Evolutionary conservation across 2,329 filamentous ascomycete species (phyloP), one percentile per base, ranked within the genome.

Genomic region (Anisogramma anomala): DNA sequence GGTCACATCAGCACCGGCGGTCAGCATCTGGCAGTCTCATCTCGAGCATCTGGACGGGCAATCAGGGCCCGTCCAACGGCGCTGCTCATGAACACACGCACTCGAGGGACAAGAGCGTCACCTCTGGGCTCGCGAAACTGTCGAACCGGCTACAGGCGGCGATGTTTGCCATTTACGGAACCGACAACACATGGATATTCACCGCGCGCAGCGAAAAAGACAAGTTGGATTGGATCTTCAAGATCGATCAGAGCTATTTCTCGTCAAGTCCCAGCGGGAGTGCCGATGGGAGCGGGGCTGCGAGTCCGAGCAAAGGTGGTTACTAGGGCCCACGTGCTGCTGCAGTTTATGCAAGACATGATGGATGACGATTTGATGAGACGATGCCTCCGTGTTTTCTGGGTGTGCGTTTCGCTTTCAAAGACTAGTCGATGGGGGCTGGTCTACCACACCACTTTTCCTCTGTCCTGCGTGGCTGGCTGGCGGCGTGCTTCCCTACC

Each of bases 201-300:
- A 85, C 87, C 11, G 84, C 87, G 18, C 73, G 87, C 44, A 89
- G 79, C 53, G 89, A 95, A 65, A 74, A 80, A 36, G 88, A 95
- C 60, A 94, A 95, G 68, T 81, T 88, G 52, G 91, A 96, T 59
- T 98, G 91, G 91, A 94, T 98, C 52, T 74, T 93, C 60, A 82
- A 83, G 55, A 86, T 98, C 52, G 91, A 98, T 61, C 83, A 94
- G 67, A 84, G 81, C 38, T 77, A 72, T 50, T 60, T 72, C 52
- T 66, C 69, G 26, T 66, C 61, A 9, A 65, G 60, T 41, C 64
- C 64, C 32, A 71, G 67, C 47, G 52, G 49, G 31, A 47, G 45
- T 10, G 37, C 33, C 2, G 59, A 52, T 30, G 56, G 55, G 31
- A 67, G 62, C 47, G 58, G 58, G 13, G 55, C 58, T 15, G 61